Conservation (phyloP, 2,329 filamentous ascomycete genomes). For the Cytospora paraplurivora region DNA sequence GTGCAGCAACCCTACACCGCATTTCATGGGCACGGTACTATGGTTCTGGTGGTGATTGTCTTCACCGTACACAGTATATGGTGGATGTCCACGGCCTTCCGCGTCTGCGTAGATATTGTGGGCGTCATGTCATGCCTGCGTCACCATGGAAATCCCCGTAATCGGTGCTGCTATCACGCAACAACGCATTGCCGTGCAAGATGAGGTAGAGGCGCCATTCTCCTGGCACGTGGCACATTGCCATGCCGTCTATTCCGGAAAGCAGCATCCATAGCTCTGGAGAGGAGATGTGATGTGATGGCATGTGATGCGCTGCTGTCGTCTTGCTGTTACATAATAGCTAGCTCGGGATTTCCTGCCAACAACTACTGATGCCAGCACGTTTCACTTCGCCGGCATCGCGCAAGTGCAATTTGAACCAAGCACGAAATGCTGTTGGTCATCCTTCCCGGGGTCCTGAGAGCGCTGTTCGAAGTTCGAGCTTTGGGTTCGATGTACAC, state of each 20-base stretch:
- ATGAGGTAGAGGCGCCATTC: not conserved
- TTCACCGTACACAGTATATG: not conserved
- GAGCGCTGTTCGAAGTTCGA: no score
- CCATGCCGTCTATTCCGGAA: not conserved
- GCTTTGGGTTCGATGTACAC: no score
- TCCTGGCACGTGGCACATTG: not conserved
- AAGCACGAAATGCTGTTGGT: no score
- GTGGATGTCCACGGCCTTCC: not conserved
- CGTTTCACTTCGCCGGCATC: conserved; percentile 9
- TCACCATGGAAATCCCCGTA: not conserved
- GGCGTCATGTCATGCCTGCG: conserved; percentile 9
- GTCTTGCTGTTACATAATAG: conserved; percentile 21
- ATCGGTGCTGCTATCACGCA: not conserved
- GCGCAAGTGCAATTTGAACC: not conserved
- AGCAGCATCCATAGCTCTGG: conserved; percentile 13
- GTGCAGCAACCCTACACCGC: not conserved
- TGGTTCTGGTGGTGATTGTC: no score
- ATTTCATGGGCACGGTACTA: not conserved
- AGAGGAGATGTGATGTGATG: no score
- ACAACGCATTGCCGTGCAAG: not conserved
- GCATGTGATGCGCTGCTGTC: conserved; percentile 18
- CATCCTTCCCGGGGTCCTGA: not conserved
- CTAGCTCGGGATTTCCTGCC: conserved; percentile 1
- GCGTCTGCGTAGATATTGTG: not conserved
- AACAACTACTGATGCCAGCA: conserved; percentile 8